Evolutionary conservation across 257 asterid genomes (phyloP), one percentile per base, ranked within the genome.

Genomic region (Jasminum sambac): DNA sequence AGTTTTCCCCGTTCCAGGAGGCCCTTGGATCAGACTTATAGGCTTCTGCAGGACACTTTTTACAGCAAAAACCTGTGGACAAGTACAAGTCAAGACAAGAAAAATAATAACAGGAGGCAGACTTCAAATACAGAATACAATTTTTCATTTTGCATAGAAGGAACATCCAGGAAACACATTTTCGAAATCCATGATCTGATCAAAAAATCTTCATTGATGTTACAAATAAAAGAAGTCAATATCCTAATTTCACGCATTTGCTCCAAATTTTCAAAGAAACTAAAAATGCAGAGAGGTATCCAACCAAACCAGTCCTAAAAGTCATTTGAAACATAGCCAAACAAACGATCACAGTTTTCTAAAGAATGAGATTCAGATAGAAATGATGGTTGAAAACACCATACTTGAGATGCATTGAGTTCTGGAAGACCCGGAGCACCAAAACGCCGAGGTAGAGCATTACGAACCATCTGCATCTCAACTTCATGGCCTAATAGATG

Each of bases 341-440:
- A 9, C 11, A 23, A 50, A 10, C n/a, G n/a, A n/a, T n/a, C n/a
- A 26, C 23, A 5, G 23, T 30, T 21, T 3, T 44, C 65, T 10
- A 38, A 60, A 72, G 39, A 42, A 67, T 63, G 34, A 37, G 6
- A 39, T 16, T 30, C 65, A 66, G 63, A 71, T 62, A 25, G 50
- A 62, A 38, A 55, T 64, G 21, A 52, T 66, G 59, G 26, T 66
- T 66, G 21, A 50, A 14, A 23, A 21, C 60, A 68, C 71, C 81
- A 64, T 87, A 92, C 99, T 84, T 95, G 99, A 81, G 99, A 95
- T 69, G 98, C 99, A 70, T 95, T 95, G 48, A 95, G 96, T 78
- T 91, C 97, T 12, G 98, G 99, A 79, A 95, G 98, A 60, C 98
- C 98, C 0, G 98, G 98, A 8, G 99, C 99, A 76, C 99, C 99